Base-by-base conservation (phyloP, 192 early-diverging fungal species). In the Dissophora globulifera region DNA sequence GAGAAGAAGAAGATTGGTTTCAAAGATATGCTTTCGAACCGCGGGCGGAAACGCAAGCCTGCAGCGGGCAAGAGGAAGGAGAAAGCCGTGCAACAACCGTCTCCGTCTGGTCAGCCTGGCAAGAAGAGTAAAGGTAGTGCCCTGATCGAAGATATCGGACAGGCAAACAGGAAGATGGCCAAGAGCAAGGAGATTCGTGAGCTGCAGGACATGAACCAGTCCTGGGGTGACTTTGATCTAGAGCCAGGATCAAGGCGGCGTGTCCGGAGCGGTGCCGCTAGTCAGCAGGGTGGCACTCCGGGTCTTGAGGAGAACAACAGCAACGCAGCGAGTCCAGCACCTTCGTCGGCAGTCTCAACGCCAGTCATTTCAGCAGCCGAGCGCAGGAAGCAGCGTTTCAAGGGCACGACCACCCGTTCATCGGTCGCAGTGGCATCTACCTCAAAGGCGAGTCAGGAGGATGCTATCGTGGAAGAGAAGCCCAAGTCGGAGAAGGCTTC, bases 1-100 rank as follows among this genome's bases (percentile, higher is more conserved):
- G 89, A 89, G 49, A 93, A 93, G 79, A 91, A 92, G 53, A 85
- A 82, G 23, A 82, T 92, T 50, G 83, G 87, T 22, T 85, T 92
- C 54, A 93, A 92, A 81, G 86, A 83, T 1, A 75, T 93, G 40
- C 82, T 88, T 49, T 67, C 80, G 49, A 88, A 62, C 55, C 82
- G 70, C 40, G 79, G 67, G 49, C 82, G 78, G 49, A 86, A 81
- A 29, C 57, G 63, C 33, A 78, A 82, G 17, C 29, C 55, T 50
- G 46, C 56, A 38, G 61, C 41, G 58, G 71, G 27, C 40, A 84
- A 54, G 53, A 72, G 70, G 48, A 88, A 72, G 78, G 86, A 81
- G 72, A 85, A 81, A 27, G 67, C 76, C 17, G 67, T 74, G n/a
- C 79, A 78, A 11, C 27, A 72, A 17, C 51, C 74, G 7, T 81